Evolutionary conservation across 305 asterid genomes (phyloP), one percentile per base, ranked within the genome.

Genomic region (Fraxinus angustifolia): DNA sequence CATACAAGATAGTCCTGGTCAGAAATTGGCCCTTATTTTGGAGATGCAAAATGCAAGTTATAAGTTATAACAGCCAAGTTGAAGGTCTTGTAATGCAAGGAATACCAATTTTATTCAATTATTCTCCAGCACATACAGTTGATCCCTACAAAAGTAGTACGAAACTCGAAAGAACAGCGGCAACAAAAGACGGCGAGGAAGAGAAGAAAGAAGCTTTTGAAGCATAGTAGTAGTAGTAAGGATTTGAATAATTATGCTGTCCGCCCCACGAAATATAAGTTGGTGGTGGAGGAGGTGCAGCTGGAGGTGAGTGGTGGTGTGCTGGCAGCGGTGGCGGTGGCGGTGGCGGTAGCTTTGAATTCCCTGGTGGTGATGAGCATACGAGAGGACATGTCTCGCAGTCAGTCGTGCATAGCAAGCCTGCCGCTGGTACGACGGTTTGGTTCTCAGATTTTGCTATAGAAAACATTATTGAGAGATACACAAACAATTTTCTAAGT

Each of bases 361-460:
- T 53, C 71, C 34, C 79, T 0, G 89, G 48, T 11, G 92, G 95
- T 30, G 94, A 88, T 6, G 93, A 84, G 85, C 96, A 92, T 30
- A 89, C 84, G 38, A 86, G 83, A 3, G 97, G 96, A 84, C 96
- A 92, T 2, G 93, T 90, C 0, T 77, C 77, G 53, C 97, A 92
- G 10, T 89, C 89, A 87, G 96, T 92, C 2, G 85, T 82, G 88
- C 97, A 93, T 40, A 89, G 83, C 48, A 86, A 77, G 75, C 88
- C 85, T 4, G 73, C 40, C 0, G 84, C 75, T 3, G 91, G 83
- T 50, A 48, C 8, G 76, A 17, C 31, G 8, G 85, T 77, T 76
- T 80, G 85, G 53, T 81, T 68, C 38, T 87, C 79, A 1, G 89
- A 86, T 6, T 78, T 81, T 50, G 79, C 84, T 75, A 84, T 38